Evolutionary conservation across 306 rosid genomes (phyloP).

Genomic region (Pachyrhizus erosus): DNA sequence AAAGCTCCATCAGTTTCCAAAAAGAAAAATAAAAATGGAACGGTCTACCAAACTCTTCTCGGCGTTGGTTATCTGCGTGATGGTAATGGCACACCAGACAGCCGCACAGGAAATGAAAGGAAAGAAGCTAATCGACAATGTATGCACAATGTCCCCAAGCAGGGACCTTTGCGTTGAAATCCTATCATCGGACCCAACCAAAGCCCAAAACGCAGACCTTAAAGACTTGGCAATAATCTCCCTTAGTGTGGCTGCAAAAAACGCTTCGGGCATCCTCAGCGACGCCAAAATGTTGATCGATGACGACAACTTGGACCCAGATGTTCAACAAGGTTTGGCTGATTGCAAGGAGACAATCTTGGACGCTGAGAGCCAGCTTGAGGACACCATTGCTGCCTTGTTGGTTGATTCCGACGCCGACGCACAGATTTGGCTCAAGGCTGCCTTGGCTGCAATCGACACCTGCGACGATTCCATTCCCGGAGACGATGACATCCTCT

Average conservation of each 20-base stretch:
- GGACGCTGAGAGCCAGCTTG: constrained; percentile 39
- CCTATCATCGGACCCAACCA: not conserved
- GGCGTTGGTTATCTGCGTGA: not conserved
- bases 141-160: not conserved
- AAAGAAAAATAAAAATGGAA: not conserved
- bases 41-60: not conserved
- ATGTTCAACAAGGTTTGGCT: constrained; percentile 34
- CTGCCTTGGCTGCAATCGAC: constrained; percentile 41
- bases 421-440: constrained; percentile 32
- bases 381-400: constrained; percentile 41
- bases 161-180: not conserved
- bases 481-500: constrained; percentile 18
- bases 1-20: not conserved
- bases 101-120: not conserved
- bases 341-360: constrained; percentile 39
- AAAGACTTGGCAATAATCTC: constrained; percentile 27
- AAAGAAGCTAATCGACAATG: not conserved
- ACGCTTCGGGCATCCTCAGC: constrained; percentile 13
- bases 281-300: not conserved
- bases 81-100: not conserved
- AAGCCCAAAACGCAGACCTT: not conserved
- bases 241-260: not conserved
- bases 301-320: constrained; percentile 10
- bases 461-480: constrained; percentile 37
- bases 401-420: not conserved